Base-by-base conservation (phyloP, 371 early-diverging fungal species). In the Syncephalis fuscata region DNA sequence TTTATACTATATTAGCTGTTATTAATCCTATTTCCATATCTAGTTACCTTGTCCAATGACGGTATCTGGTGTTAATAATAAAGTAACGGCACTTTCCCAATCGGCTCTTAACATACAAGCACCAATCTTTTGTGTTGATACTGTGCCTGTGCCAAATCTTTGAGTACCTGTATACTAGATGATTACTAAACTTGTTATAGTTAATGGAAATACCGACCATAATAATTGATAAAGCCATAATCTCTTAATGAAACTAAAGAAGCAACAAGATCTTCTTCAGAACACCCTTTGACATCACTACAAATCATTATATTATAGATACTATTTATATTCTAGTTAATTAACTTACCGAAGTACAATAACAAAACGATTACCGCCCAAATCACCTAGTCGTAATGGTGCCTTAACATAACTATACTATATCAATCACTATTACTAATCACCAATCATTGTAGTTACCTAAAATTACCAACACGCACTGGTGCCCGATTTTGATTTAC, bases 161-260 rank as follows among this genome's bases (percentile, higher is more conserved):
- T 99, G 99, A 85, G 88, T 86, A 8, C 65, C 32, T 32, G 11
- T 4, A 32, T 32, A 7, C n/a, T n/a, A n/a, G n/a, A n/a, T n/a
- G n/a, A n/a, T n/a, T n/a, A n/a, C n/a, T n/a, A n/a, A n/a, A n/a
- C 47, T 38, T 39, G 26, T 47, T 45, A 4, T 32, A 4, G 32
- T 32, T 32, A 32, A 11, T 32, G 11, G 11, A 32, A 7, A 32
- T 20, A 17, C 17, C 96, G 4, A 32, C 32, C 99, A 66, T 79
- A 99, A 67, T 98, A 99, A 63, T 99, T 99, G 56, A 97, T 71
- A 59, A 95, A 98, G 1, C 94, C 93, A 32, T 65, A 62, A 2
- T 70, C 55, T 14, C 32, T 11, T 32, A 32, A 32, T 32, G 32
- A 32, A 7, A 63, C 43, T 4, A 26, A 1, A 14, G 27, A 22